These are phyloP conservation scores for Actinomortierella wolfii DNA, from an alignment of 371 early-diverging fungal genomes.

Conservation along the genomic window DNA sequence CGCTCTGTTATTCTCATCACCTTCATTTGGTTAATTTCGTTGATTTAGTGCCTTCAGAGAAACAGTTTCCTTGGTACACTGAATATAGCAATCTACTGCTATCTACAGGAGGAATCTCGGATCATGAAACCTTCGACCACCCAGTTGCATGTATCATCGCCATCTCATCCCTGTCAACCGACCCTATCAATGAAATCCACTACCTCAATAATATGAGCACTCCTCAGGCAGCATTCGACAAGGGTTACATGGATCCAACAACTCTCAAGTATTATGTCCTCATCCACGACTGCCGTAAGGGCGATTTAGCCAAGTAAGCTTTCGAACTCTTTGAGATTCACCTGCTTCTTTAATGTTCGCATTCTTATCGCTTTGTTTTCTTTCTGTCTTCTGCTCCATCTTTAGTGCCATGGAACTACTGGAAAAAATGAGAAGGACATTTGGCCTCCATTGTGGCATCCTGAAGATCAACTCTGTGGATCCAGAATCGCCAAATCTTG, in stretches of 20 bases:
- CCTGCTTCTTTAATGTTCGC: not conserved
- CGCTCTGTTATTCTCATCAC: not conserved
- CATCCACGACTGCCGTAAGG: slow-evolving; percentile 70
- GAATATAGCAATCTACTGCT: slow-evolving; percentile 74
- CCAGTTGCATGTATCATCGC: slow-evolving; percentile 88
- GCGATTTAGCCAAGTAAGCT: slow-evolving; percentile 59
- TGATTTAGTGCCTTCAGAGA: slow-evolving; percentile 49
- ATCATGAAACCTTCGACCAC: slow-evolving; percentile 94
- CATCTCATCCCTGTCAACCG: slow-evolving; percentile 75
- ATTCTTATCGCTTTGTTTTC: not conserved
- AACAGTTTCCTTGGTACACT: slow-evolving; percentile 87
- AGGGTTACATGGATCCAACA: slow-evolving; percentile 70
- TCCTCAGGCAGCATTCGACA: slow-evolving; percentile 61
- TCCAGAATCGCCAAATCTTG: slow-evolving; percentile 13
- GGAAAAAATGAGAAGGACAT: slow-evolving; percentile 67
- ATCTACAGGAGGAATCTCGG: slow-evolving; percentile 69
- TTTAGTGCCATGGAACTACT: slow-evolving; percentile 62
- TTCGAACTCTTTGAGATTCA: not conserved
- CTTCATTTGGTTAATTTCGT: not conserved
- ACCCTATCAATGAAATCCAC: slow-evolving; percentile 75
- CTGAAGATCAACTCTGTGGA: slow-evolving; percentile 60
- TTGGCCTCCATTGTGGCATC: slow-evolving; percentile 70
- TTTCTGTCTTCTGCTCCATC: not conserved
- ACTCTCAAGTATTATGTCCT: slow-evolving; percentile 75
- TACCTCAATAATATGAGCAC: slow-evolving; percentile 61